Base-by-base conservation (phyloP, 2,329 filamentous ascomycete genomes). In the Fusarium beomiforme region DNA sequence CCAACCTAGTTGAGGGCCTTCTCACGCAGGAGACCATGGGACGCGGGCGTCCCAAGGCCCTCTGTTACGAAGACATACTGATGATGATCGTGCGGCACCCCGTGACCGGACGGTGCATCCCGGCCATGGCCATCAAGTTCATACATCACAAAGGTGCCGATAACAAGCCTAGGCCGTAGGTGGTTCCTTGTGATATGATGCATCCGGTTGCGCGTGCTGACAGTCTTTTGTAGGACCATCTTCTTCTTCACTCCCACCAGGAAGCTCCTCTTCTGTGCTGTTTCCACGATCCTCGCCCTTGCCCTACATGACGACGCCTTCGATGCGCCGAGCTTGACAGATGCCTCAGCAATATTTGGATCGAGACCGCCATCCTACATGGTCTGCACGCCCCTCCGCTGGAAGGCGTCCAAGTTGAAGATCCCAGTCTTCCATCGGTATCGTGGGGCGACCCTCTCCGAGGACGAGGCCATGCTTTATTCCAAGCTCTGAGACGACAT, bases 21-120 rank as follows among this genome's bases (percentile, higher is more conserved):
- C 64, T 78, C 50, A 41, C 17, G n/a, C 24, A 77, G 57, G 70
- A 79, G 71, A 71, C 43, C 34, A 49, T 43, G 10, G 41, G 64
- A 39, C 66, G 71, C 31, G 66, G 73, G 46, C 73, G 72, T 29
- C 74, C 67, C 2, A 79, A 79, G 59, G 72, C 73, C 21, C 72
- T 79, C 41, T 79, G 44, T 56, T 80, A 79, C 56, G 56, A 79
- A 63, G 77, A 80, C 21, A 78, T 80, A 31, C 43, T 54, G 8
- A 59, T 80, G 23, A 78, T 79, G 36, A 69, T 80, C 29, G 50
- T 78, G 10, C 62, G 60, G 19, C 59, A 80, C 64, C 74, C 66
- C 4, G 54, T 67, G 4, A 78, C 72, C 4, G 64, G 72, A 41
- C 24, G 49, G 36, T 67, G 61, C n/a, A 57, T 77, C 5, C 57